A percentile compares a stretch with the other conserved stretches of the same genome.
phyloP scores from a whole-genome alignment of 805 yeast genomes.

The Komagataella ulmi region DNA sequence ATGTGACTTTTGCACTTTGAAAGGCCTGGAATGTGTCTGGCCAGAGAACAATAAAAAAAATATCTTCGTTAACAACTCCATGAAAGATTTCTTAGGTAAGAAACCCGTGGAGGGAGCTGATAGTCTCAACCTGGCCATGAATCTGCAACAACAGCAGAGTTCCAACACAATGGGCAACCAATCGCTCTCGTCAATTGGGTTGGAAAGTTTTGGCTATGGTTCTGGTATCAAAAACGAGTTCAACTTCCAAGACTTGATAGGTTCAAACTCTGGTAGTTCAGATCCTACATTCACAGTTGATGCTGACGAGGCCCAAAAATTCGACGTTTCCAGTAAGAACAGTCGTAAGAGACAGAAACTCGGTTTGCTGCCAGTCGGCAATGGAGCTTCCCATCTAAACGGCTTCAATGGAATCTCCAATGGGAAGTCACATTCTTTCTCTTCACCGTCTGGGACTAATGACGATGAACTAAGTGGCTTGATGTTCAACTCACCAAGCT shows the following conservation, averaged over 20 bases:
- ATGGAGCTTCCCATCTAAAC: neutral
- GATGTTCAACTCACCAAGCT: neutral
- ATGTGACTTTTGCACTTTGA: constrained; percentile 29
- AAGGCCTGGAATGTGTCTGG: constrained; percentile 23
- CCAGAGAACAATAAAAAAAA: constrained; percentile 17
- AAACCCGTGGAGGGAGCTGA: neutral
- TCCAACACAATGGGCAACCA: neutral
- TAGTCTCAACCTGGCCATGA: neutral
- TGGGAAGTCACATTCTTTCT: neutral
- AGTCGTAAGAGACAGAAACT: neutral
- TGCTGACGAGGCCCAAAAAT: neutral
- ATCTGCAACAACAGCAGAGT: neutral
- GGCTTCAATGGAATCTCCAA: neutral
- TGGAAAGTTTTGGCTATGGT: neutral
- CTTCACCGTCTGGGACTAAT: neutral
- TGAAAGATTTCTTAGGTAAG: constrained; percentile 10
- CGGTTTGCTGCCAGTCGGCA: neutral
- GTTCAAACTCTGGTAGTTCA: neutral
- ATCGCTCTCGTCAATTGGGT: neutral
- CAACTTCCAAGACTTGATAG: neutral
- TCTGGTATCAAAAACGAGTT: neutral
- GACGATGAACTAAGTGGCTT: neutral
- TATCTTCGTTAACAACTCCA: constrained; percentile 14
- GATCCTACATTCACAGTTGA: neutral
- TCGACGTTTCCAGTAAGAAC: neutral